phyloP scores from a whole-genome alignment of 208 protist genomes.

The Histomonas meleagridis region DNA sequence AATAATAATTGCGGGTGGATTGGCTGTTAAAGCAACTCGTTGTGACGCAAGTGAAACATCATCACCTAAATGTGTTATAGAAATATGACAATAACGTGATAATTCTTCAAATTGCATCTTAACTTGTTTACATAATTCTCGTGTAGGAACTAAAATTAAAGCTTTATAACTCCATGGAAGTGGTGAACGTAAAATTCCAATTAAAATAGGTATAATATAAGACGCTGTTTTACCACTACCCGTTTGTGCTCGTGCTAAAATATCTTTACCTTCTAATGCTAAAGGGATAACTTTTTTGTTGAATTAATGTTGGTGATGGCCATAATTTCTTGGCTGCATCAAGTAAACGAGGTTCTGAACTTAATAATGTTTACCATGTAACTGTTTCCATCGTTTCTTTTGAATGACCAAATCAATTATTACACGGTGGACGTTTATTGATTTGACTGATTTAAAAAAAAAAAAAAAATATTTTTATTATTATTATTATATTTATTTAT shows the following conservation, averaged over 20 bases:
- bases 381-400: too few relatives aligned
- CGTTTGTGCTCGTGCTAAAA: constrained; percentile 84
- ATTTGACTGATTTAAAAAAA: too few relatives aligned
- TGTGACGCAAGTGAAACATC: background rate
- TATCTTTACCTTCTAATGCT: constrained; percentile 67
- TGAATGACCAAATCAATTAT: too few relatives aligned
- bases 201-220: constrained; percentile 90
- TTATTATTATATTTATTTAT: too few relatives aligned
- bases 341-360: background rate
- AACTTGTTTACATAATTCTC: constrained; percentile 35
- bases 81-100: background rate
- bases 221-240: constrained; percentile 97
- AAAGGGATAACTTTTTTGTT: constrained; percentile 85
- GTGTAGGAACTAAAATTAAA: constrained; percentile 37
- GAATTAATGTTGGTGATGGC: constrained; percentile 44
- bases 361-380: background rate
- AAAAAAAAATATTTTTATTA: too few relatives aligned
- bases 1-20: background rate
- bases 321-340: constrained; percentile 18
- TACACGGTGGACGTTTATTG: too few relatives aligned
- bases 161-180: background rate
- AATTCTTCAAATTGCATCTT: constrained; percentile 15
- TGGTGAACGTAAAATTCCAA: background rate
- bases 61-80: background rate
- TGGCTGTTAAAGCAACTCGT: background rate